Evolutionary conservation across 148 eudicot genomes (phyloP), one percentile per base, ranked within the genome.

Genomic region (Arctostaphylos glauca): DNA sequence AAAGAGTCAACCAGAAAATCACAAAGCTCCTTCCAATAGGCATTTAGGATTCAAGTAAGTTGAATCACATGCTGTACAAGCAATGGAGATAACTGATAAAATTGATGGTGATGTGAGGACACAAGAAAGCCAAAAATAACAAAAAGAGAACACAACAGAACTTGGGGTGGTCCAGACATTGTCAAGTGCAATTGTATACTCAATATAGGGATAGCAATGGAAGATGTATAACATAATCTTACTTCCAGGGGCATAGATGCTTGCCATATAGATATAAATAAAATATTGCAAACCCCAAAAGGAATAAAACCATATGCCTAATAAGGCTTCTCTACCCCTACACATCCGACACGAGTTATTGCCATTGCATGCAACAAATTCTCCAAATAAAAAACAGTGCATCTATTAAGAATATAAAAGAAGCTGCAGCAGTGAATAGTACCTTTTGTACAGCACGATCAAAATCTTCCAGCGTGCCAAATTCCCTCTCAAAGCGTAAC

Each of bases 401-500:
- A 52, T 47, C 76, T 58, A 12, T 53, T 41, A 55, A 59, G 53
- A 67, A 70, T 48, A 14, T 25, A 82, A 58, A 80, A 48, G n/a
- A 70, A 64, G 47, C 5, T 13, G 54, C 54, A 86, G 38, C n/a
- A 58, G 23, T 81, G 18, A 38, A 60, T 9, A 52, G 64, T 88
- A 91, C 98, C 99, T 94, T 96, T 50, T 87, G 91, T 54, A 88
- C 82, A 74, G 99, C 92, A 85, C 88, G 86, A 83, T 94, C 98
- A 89, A 90, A 90, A 79, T 93, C 94, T 78, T 94, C 98, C 83
- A 96, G 86, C 12, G 89, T 88, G 76, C 99, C 99, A 84, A 82
- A 89, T 82, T 94, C 93, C 86, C 99, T 88, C 91, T 96, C 99
- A 86, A 94, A 96, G 80, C 94, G 91, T 81, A 96, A 77, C 99